phyloP scores from a whole-genome alignment of 1,139 yeast genomes.

The Protomyces lactucae-debilis region DNA sequence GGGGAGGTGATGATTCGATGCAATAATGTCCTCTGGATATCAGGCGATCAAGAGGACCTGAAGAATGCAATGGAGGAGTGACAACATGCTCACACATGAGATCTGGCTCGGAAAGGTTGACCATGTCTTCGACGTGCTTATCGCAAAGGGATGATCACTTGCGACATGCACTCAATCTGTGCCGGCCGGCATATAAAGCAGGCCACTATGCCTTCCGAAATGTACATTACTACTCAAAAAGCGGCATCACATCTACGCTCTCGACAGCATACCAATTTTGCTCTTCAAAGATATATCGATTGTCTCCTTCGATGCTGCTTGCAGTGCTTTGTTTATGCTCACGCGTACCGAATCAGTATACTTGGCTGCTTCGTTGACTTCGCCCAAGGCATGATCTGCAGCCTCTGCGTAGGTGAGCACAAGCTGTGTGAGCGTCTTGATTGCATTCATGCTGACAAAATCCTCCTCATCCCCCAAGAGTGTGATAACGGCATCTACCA shows the following conservation, averaged over 20 bases:
- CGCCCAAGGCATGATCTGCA: not conserved
- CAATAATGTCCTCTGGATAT: slow-evolving; percentile 26
- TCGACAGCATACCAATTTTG: too few relatives aligned
- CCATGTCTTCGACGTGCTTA: too few relatives aligned
- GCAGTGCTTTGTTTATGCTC: not conserved
- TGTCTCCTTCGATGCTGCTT: not conserved
- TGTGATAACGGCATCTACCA: slow-evolving; percentile 49
- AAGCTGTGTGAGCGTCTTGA: slow-evolving; percentile 54
- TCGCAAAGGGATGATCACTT: too few relatives aligned
- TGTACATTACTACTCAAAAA: too few relatives aligned
- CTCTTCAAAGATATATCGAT: not conserved
- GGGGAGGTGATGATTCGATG: slow-evolving; percentile 62
- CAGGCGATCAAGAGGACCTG: slow-evolving; percentile 28
- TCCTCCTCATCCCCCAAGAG: slow-evolving; percentile 79
- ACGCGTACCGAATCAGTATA: not conserved
- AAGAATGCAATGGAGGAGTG: slow-evolving; percentile 32
- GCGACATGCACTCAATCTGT: too few relatives aligned
- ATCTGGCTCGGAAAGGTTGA: not conserved
- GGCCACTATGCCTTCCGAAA: too few relatives aligned
- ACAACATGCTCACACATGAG: not conserved
- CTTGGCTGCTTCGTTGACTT: not conserved
- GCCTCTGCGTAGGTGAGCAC: not conserved
- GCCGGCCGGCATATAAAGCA: too few relatives aligned
- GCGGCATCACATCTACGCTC: too few relatives aligned
- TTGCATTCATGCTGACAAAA: slow-evolving; percentile 73